These are phyloP conservation scores for Dactylorhiza incarnata DNA, from an alignment of 106 monocot genomes.

Conservation along the genomic window DNA sequence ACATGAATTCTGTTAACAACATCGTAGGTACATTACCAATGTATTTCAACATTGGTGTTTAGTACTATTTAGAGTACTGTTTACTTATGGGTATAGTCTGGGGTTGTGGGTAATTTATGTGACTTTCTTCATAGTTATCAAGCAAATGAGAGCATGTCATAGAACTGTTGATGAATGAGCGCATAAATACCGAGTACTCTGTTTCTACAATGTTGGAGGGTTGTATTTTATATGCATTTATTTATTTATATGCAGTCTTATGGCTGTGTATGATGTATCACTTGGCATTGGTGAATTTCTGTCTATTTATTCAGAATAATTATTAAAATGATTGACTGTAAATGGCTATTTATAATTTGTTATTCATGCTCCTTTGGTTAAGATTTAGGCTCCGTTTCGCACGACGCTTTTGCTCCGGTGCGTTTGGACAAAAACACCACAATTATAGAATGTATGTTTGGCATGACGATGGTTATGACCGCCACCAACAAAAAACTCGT, in stretches of 20 bases:
- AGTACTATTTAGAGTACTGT: neutral
- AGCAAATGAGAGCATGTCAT: neutral
- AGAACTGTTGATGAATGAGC: neutral
- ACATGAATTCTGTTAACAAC: neutral
- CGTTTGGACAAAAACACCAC: too few species aligned
- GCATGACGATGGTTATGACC: too few species aligned
- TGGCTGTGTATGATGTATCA: too few species aligned
- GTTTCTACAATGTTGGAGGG: too few species aligned
- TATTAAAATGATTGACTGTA: neutral
- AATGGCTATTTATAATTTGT: neutral
- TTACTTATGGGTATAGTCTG: neutral
- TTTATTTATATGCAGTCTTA: too few species aligned
- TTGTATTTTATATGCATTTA: too few species aligned
- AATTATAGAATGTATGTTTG: too few species aligned
- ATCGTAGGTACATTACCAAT: neutral
- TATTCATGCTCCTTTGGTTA: neutral
- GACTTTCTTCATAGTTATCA: neutral
- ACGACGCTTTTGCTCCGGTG: too few species aligned
- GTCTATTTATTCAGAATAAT: neutral
- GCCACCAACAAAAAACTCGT: too few species aligned
- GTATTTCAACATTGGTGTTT: neutral
- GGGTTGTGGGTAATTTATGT: neutral
- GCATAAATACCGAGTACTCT: too few species aligned
- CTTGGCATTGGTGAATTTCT: neutral
- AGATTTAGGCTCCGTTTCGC: too few species aligned